phyloP scores from a whole-genome alignment of 192 early-diverging fungal genomes.

The Entrophospora sp. region DNA sequence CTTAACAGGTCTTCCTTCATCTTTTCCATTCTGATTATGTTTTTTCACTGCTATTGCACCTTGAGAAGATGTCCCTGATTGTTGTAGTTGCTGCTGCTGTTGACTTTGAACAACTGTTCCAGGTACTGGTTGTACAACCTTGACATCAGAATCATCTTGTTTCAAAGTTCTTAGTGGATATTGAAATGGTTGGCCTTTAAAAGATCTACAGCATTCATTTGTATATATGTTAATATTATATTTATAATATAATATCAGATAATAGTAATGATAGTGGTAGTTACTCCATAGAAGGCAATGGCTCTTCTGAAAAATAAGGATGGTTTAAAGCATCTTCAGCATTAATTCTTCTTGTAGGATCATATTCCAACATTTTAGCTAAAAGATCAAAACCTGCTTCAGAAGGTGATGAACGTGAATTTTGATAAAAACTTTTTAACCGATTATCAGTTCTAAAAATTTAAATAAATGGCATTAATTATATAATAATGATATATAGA shows the following conservation, averaged over 20 bases:
- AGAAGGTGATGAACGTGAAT: constrained; percentile 48
- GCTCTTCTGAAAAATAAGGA: constrained; percentile 80
- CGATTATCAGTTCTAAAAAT: not conserved
- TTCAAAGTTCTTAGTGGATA: constrained; percentile 46
- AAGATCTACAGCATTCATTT: constrained; percentile 24
- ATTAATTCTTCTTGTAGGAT: constrained; percentile 79
- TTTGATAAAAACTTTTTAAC: constrained; percentile 29
- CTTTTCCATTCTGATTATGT: constrained; percentile 3
- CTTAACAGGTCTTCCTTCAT: not conserved
- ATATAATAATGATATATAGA: not conserved
- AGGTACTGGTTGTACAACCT: no score
- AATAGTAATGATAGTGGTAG: constrained; percentile 12
- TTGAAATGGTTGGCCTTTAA: constrained; percentile 38
- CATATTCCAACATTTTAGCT: constrained; percentile 62
- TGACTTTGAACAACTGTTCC: no score
- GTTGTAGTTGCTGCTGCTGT: not conserved
- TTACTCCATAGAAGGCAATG: constrained; percentile 48
- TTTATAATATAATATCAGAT: not conserved
- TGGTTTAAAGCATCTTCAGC: constrained; percentile 86
- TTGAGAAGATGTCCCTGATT: not conserved
- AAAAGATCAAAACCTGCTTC: constrained; percentile 73
- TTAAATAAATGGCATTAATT: not conserved
- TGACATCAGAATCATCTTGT: constrained; percentile 49
- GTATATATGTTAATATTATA: not conserved
- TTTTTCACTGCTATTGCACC: not conserved